Evolutionary conservation across 1,284 basidiomycete species (phyloP).

Genomic region (Trametes versicolor): DNA sequence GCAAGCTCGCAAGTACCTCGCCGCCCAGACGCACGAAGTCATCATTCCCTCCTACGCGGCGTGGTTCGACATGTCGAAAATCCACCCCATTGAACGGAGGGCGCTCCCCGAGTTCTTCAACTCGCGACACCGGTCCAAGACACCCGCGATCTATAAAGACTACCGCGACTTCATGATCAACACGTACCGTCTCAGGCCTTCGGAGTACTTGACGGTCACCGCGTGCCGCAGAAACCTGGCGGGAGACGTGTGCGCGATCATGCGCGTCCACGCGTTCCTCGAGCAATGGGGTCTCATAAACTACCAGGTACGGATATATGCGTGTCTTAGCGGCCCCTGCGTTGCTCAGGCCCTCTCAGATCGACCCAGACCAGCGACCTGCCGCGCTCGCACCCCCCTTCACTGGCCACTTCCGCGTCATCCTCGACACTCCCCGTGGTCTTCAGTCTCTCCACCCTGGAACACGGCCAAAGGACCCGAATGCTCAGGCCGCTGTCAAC

Average conservation of each 20-base stretch:
- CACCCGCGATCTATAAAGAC: conserved; percentile 97
- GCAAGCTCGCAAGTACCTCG: conserved; percentile 93
- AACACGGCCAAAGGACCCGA: conserved; percentile 64
- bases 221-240: conserved; percentile 96
- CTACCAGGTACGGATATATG: conserved; percentile 80
- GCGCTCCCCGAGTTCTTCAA: conserved; percentile 99
- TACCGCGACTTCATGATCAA: conserved; percentile 99
- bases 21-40: conserved; percentile 96
- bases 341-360: conserved; percentile 58
- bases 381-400: conserved; percentile 96
- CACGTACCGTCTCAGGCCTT: conserved; percentile 94
- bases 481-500: conserved; percentile 57
- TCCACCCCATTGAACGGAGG: conserved; percentile 92
- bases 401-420: conserved; percentile 98
- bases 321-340: conserved; percentile 16
- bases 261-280: conserved; percentile 98
- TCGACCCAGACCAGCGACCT: conserved; percentile 96
- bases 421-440: conserved; percentile 96
- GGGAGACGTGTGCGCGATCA: conserved; percentile 98
- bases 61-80: conserved; percentile 97
- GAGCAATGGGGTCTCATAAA: conserved; percentile 99
- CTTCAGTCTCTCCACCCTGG: conserved; percentile 96
- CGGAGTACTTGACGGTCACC: conserved; percentile 97
- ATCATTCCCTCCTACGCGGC: conserved; percentile 97
- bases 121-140: conserved; percentile 94